Evolutionary conservation across 495 filamentous ascomycete genomes (phyloP).

Genomic region (Aspergillus diversus): DNA sequence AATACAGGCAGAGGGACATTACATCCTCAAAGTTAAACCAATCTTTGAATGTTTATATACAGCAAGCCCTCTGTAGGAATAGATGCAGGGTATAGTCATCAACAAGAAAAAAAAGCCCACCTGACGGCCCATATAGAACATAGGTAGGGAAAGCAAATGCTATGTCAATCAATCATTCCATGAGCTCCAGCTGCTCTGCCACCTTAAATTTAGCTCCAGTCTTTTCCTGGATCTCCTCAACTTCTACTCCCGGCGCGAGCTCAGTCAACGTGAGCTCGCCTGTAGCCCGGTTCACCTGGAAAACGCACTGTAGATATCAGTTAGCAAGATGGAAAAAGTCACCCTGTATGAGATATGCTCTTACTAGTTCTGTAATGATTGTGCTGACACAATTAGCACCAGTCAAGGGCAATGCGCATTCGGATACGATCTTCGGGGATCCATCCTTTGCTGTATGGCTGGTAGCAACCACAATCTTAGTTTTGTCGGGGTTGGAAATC

Average conservation of each 20-base stretch:
- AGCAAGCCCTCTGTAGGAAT: neutral
- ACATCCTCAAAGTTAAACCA: too few relatives aligned
- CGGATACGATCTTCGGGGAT: slow-evolving; percentile 81
- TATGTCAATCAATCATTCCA: slow-evolving; percentile 55
- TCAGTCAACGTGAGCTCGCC: slow-evolving; percentile 80
- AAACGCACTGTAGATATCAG: slow-evolving; percentile 60
- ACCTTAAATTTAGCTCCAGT: slow-evolving; percentile 81
- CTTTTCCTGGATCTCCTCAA: slow-evolving; percentile 84
- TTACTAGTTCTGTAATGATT: slow-evolving; percentile 89
- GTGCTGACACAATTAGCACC: slow-evolving; percentile 82
- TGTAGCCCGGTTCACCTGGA: slow-evolving; percentile 78
- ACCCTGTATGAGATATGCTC: slow-evolving; percentile 19
- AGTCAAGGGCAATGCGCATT: slow-evolving; percentile 85
- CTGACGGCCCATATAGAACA: neutral
- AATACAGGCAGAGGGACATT: too few relatives aligned
- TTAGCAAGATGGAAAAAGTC: neutral
- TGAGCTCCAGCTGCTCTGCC: slow-evolving; percentile 70
- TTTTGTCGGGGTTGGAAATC: slow-evolving; percentile 79
- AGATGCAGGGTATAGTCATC: neutral
- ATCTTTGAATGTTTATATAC: too few relatives aligned
- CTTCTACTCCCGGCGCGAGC: slow-evolving; percentile 79
- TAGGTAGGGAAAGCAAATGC: neutral
- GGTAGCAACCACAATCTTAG: slow-evolving; percentile 92
- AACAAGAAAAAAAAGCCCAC: neutral
- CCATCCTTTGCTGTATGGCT: slow-evolving; percentile 92